A percentile compares a stretch with the other conserved stretches of the same genome.
Conservation (phyloP, 1,284 basidiomycete genomes). For the Peniophora sp. region DNA sequence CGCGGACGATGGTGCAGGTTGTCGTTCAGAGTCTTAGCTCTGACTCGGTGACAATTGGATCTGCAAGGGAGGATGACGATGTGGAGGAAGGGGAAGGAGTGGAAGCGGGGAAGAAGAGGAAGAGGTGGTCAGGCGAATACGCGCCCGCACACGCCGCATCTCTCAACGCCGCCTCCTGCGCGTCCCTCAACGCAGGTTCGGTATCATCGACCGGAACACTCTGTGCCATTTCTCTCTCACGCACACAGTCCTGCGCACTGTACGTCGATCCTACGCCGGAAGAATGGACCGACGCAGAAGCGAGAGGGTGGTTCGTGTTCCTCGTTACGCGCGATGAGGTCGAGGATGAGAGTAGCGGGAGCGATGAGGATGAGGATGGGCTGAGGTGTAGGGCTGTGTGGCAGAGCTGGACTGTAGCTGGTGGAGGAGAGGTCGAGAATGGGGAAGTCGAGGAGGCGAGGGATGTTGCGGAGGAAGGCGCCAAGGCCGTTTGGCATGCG, state of each 20-base stretch:
- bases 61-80: background rate
- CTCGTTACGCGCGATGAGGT: constrained; percentile 39
- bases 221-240: constrained; percentile 54
- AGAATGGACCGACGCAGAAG: constrained; percentile 30
- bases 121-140: too few species aligned
- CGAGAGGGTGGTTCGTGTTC: constrained; percentile 60
- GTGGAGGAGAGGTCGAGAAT: constrained; percentile 28
- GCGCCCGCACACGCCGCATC: constrained; percentile 24
- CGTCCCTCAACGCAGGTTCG: constrained; percentile 59
- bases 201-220: constrained; percentile 65
- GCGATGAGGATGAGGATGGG: constrained; percentile 49
- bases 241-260: constrained; percentile 20
- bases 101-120: constrained; percentile 21
- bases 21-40: constrained; percentile 50
- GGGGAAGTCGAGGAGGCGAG: constrained; percentile 34
- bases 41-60: constrained; percentile 15
- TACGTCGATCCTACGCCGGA: constrained; percentile 47
- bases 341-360: constrained; percentile 54
- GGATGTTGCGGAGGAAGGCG: constrained; percentile 38
- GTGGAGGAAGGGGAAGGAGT: background rate
- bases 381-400: constrained; percentile 46
- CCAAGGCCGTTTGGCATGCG: constrained; percentile 15
- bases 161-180: constrained; percentile 61
- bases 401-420: constrained; percentile 41
- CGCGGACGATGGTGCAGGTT: constrained; percentile 63